phyloP scores from a whole-genome alignment of 805 yeast species.

The Suhomyces faveliae region DNA sequence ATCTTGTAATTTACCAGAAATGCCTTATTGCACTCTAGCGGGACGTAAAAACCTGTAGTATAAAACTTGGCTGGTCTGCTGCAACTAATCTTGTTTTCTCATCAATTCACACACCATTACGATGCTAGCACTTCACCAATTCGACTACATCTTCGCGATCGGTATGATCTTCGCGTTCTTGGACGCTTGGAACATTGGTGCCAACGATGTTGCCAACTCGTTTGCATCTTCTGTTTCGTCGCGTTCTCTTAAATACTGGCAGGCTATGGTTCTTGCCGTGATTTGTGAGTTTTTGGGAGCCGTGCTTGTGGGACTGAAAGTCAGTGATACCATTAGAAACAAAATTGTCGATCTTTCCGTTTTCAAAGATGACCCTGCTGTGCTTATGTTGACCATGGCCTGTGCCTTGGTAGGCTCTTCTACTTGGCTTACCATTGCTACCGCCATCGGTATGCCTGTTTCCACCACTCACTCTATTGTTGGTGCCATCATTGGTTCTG shows the following conservation, averaged over 20 bases:
- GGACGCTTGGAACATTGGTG: constrained; percentile 80
- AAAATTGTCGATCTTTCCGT: constrained; percentile 55
- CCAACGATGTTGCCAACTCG: constrained; percentile 80
- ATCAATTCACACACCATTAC: not conserved
- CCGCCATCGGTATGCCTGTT: constrained; percentile 70
- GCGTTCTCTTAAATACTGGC: constrained; percentile 66
- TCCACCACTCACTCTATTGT: constrained; percentile 79
- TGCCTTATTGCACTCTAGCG: not conserved
- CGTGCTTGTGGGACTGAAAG: constrained; percentile 69
- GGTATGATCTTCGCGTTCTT: constrained; percentile 69
- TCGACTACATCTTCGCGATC: constrained; percentile 69
- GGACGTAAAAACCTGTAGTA: not conserved
- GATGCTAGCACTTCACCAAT: constrained; percentile 48
- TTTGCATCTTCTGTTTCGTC: constrained; percentile 76
- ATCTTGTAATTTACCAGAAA: not conserved
- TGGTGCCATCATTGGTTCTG: constrained; percentile 73
- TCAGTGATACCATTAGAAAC: constrained; percentile 67
- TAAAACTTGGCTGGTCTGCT: not conserved
- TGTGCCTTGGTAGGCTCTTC: constrained; percentile 76
- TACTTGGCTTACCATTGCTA: constrained; percentile 66
- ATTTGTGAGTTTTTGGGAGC: constrained; percentile 76
- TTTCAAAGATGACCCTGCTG: constrained; percentile 59
- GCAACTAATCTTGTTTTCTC: not conserved
- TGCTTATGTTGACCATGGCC: constrained; percentile 72
- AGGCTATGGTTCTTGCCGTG: constrained; percentile 71